A percentile compares a stretch with the other conserved stretches of the same genome.
phyloP scores from a whole-genome alignment of 2,329 filamentous ascomycete species.

The Ophiocordyceps australis region DNA sequence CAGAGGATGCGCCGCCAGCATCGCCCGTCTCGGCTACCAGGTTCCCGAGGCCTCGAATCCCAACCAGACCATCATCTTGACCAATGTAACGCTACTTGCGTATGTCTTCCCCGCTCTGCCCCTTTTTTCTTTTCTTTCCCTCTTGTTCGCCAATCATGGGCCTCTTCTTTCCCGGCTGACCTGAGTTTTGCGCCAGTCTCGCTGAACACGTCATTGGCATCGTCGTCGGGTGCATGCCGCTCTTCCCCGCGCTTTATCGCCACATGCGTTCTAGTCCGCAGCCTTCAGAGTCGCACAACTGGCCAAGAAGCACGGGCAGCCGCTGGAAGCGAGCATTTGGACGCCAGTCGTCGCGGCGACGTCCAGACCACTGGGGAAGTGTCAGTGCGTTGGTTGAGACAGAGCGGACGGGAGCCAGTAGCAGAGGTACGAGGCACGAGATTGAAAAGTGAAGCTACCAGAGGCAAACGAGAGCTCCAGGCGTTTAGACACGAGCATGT shows the following conservation, averaged over 20 bases:
- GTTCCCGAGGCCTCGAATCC: not conserved
- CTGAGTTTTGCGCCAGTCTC: not conserved
- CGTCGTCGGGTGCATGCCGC: not conserved
- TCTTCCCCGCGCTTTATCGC: not conserved
- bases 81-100: not conserved
- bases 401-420: no score
- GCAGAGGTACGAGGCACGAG: no score
- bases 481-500: no score
- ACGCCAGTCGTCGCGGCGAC: not conserved
- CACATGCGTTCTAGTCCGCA: not conserved
- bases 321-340: not conserved
- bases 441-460: no score
- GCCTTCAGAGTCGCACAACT: not conserved
- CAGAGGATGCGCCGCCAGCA: not conserved
- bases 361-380: not conserved
- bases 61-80: not conserved
- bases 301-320: not conserved
- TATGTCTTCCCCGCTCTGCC: not conserved
- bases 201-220: constrained; percentile 1
- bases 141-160: no score
- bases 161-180: no score
- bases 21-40: not conserved
- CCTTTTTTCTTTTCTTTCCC: not conserved
- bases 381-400: not conserved
- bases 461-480: no score